phyloP scores from a whole-genome alignment of 1,284 basidiomycete species.

The Athelia psychrophila region DNA sequence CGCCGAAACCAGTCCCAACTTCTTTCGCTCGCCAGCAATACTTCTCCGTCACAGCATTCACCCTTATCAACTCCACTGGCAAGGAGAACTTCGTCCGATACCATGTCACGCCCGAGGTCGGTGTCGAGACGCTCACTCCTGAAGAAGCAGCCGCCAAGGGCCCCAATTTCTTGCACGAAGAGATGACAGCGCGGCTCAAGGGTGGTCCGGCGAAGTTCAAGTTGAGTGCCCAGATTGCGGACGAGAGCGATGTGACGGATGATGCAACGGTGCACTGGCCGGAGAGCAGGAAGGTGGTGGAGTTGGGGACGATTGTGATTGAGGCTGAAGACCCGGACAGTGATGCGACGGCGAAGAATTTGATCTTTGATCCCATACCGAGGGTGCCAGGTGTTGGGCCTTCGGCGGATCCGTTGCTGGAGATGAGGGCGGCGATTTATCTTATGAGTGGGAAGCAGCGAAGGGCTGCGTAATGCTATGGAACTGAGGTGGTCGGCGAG shows the following conservation, averaged over 20 bases:
- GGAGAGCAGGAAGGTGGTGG: constrained; percentile 10
- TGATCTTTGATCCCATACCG: constrained; percentile 17
- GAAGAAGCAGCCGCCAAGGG: constrained; percentile 8
- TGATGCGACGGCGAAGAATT: constrained; percentile 10
- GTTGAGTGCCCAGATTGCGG: constrained; percentile 13
- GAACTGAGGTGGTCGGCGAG: too few relatives aligned
- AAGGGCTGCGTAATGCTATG: constrained; percentile 11
- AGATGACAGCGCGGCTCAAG: constrained; percentile 11
- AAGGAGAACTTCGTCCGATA: constrained; percentile 12
- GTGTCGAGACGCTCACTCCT: constrained; percentile 13
- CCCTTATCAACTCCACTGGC: constrained; percentile 14
- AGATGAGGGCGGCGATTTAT: constrained; percentile 16
- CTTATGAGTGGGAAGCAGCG: constrained; percentile 15
- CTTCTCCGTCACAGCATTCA: constrained; percentile 14
- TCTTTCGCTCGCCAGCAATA: constrained; percentile 13
- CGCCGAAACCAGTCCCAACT: constrained; percentile 13
- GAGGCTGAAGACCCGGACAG: constrained; percentile 9
- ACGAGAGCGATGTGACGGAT: constrained; percentile 13
- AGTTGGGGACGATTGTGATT: constrained; percentile 12
- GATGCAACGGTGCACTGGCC: constrained; percentile 17
- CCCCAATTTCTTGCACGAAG: constrained; percentile 14
- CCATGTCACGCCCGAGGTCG: constrained; percentile 12
- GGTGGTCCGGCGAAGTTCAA: constrained; percentile 11
- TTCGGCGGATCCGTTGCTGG: constrained; percentile 15
- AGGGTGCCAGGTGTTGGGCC: constrained; percentile 15